Percentiles rank a stretch among this genome's conserved stretches.
These are phyloP conservation scores for Aspergillus fumigatus DNA, from an alignment of 2,329 filamentous ascomycete genomes.

Conservation along the genomic window DNA sequence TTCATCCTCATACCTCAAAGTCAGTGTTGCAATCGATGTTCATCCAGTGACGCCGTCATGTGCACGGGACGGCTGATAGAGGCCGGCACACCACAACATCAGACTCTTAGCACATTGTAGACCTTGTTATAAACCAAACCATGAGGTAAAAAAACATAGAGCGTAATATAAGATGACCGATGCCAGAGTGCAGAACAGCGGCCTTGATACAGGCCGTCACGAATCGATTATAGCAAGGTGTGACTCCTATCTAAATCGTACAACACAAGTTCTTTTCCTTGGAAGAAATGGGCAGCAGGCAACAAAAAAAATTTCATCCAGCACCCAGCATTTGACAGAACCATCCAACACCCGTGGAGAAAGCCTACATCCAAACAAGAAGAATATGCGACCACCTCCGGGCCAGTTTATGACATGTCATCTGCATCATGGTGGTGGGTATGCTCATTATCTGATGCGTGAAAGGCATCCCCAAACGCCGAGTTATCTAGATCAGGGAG, in stretches of 20 bases:
- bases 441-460: conserved; percentile 49
- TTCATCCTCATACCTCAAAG: not conserved
- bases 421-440: conserved; percentile 38
- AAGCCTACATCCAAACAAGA: conserved; percentile 13
- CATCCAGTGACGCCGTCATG: conserved; percentile 1
- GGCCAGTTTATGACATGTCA: conserved; percentile 32
- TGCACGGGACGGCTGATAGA: not conserved
- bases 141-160: not conserved
- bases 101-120: not conserved
- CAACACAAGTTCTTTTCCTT: not conserved
- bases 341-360: conserved; percentile 13
- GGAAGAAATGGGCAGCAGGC: conserved; percentile 2
- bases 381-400: conserved; percentile 3
- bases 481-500: conserved; percentile 68
- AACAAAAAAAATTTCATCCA: conserved; percentile 6
- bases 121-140: not conserved
- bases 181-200: not conserved
- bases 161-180: not conserved
- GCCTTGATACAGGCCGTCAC: not conserved
- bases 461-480: conserved; percentile 79
- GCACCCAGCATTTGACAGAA: conserved; percentile 10
- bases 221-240: not conserved
- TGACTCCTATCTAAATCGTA: not conserved
- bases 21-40: not conserved
- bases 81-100: not conserved